These are phyloP conservation scores for Mycena galericulata DNA, from an alignment of 768 basidiomycete genomes.

Conservation along the genomic window DNA sequence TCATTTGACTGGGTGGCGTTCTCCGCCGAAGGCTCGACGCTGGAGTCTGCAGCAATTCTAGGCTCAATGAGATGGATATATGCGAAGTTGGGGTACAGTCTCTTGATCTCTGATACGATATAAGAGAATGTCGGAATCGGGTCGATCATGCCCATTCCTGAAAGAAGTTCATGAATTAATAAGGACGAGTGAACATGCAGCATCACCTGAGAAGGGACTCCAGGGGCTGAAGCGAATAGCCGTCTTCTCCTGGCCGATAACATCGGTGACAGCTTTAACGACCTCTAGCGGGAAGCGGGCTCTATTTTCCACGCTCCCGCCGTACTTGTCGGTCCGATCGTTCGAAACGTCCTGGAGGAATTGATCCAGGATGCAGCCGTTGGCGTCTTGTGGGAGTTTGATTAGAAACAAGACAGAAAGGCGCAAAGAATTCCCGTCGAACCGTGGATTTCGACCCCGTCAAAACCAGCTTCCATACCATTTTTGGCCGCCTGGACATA, in stretches of 20 bases:
- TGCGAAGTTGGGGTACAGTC: constrained; percentile 46
- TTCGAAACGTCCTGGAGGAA: constrained; percentile 57
- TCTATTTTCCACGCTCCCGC: constrained; percentile 63
- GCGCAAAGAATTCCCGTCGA: neutral
- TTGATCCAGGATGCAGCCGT: constrained; percentile 53
- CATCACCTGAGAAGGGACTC: constrained; percentile 46
- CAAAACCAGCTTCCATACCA: constrained; percentile 51
- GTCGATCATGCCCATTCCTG: constrained; percentile 45
- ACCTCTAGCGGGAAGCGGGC: constrained; percentile 57
- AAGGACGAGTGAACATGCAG: neutral
- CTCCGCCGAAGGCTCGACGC: constrained; percentile 9
- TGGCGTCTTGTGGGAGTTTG: constrained; percentile 14
- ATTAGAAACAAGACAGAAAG: neutral
- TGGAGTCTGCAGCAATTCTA: constrained; percentile 35
- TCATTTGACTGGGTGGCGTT: constrained; percentile 39
- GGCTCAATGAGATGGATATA: constrained; percentile 53
- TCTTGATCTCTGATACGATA: constrained; percentile 39
- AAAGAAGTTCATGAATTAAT: constrained; percentile 41
- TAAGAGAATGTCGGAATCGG: constrained; percentile 47
- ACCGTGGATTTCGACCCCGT: constrained; percentile 48
- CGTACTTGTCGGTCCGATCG: constrained; percentile 62
- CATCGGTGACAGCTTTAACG: constrained; percentile 51
- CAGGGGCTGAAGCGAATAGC: constrained; percentile 56
- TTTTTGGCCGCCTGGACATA: constrained; percentile 48
- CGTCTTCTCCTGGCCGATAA: constrained; percentile 53